Evolutionary conservation across 805 yeast genomes (phyloP).

Genomic region (Saccharomyces paradoxus): DNA sequence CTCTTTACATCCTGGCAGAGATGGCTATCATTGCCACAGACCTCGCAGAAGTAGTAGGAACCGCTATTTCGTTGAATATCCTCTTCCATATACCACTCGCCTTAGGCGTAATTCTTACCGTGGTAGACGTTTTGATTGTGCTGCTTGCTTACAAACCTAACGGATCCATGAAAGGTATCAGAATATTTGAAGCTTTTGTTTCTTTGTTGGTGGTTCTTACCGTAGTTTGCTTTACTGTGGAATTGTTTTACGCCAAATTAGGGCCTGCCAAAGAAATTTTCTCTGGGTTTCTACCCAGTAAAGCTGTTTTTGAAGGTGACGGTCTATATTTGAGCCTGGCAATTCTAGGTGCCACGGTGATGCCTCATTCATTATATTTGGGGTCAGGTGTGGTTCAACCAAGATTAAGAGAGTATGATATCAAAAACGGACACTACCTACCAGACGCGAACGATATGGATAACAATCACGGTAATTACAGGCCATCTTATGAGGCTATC

Average conservation of each 20-base stretch:
- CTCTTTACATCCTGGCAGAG: slow-evolving; percentile 73
- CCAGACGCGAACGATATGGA: slow-evolving; percentile 31
- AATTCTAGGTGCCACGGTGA: slow-evolving; percentile 85
- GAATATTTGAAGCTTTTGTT: slow-evolving; percentile 78
- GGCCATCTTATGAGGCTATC: slow-evolving; percentile 77
- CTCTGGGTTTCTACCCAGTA: slow-evolving; percentile 56
- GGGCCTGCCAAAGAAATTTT: slow-evolving; percentile 52
- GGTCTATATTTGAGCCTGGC: slow-evolving; percentile 80
- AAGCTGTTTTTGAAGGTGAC: slow-evolving; percentile 41
- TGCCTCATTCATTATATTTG: slow-evolving; percentile 86
- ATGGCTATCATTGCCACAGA: slow-evolving; percentile 91
- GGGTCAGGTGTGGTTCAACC: slow-evolving; percentile 89
- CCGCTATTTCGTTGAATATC: slow-evolving; percentile 86
- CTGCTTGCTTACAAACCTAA: slow-evolving; percentile 80
- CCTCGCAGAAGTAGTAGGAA: slow-evolving; percentile 95
- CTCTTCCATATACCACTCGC: slow-evolving; percentile 71
- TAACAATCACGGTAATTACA: slow-evolving; percentile 40
- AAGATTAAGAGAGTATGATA: slow-evolving; percentile 70
- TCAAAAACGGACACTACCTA: slow-evolving; percentile 53
- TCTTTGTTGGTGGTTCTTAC: slow-evolving; percentile 71
- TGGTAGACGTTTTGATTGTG: slow-evolving; percentile 77
- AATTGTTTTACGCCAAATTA: slow-evolving; percentile 59
- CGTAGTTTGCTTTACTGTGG: slow-evolving; percentile 76
- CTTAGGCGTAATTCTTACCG: slow-evolving; percentile 76
- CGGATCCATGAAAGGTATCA: slow-evolving; percentile 68